These are phyloP conservation scores for Candolleomyces eurysporus DNA, from an alignment of 768 basidiomycete genomes.

Conservation along the genomic window DNA sequence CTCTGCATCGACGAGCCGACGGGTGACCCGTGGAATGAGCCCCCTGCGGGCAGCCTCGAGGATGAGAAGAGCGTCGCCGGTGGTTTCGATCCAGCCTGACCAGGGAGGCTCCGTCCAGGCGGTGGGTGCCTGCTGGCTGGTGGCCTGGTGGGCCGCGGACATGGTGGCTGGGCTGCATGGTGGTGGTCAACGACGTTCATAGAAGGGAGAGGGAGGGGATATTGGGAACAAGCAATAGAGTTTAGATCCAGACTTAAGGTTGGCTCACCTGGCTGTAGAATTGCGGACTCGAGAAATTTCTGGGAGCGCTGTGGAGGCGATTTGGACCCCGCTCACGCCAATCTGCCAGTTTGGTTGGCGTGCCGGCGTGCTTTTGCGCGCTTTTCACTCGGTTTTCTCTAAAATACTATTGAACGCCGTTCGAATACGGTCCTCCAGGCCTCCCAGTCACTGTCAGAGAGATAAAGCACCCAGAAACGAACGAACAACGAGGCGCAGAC, in stretches of 20 bases:
- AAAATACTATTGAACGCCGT: not conserved
- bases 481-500: not conserved
- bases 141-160: conserved; percentile 35
- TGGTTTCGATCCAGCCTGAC: conserved; percentile 94
- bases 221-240: conserved; percentile 52
- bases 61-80: conserved; percentile 93
- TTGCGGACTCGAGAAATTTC: conserved; percentile 58
- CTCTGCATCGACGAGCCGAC: conserved; percentile 89
- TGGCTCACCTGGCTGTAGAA: conserved; percentile 67
- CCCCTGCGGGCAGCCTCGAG: conserved; percentile 91
- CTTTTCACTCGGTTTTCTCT: not conserved
- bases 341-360: conserved; percentile 25
- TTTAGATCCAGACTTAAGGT: conserved; percentile 60
- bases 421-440: not conserved
- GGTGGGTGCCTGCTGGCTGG: conserved; percentile 32
- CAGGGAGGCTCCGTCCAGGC: conserved; percentile 89
- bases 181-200: conserved; percentile 20
- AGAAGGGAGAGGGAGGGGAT: conserved; percentile 23
- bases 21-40: conserved; percentile 87
- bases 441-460: not conserved
- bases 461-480: conserved; percentile 3
- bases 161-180: conserved; percentile 27
- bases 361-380: conserved; percentile 6
- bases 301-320: conserved; percentile 27
- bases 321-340: conserved; percentile 39